phyloP scores from a whole-genome alignment of 2,329 filamentous ascomycete genomes.

The Alternaria infectoria region DNA sequence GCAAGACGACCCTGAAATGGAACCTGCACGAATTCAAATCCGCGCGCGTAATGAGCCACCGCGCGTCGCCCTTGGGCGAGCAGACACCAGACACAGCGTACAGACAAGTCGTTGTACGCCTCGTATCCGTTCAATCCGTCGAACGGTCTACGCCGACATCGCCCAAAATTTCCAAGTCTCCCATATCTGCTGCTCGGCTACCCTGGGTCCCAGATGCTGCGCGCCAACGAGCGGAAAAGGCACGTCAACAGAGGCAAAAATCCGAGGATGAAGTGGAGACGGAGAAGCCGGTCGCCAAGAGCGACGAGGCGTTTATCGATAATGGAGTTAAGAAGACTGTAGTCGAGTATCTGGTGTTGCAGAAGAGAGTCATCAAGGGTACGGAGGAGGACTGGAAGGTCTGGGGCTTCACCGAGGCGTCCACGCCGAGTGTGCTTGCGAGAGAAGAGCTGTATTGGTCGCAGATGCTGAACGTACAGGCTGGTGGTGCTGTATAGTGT shows the following conservation, averaged over 20 bases:
- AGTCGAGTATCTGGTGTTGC: conserved; percentile 70
- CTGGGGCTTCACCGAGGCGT: conserved; percentile 68
- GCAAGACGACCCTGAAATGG: conserved; percentile 54
- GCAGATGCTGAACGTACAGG: conserved; percentile 25
- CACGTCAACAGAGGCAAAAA: conserved; percentile 1
- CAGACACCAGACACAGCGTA: conserved; percentile 29
- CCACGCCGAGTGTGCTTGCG: conserved; percentile 37
- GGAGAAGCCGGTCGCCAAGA: background rate
- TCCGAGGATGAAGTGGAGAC: background rate
- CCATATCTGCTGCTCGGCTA: background rate
- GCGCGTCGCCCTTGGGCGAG: conserved; percentile 55
- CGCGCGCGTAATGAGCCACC: conserved; percentile 63
- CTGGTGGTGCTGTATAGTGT: conserved; percentile 7
- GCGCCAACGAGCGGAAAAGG: conserved; percentile 8
- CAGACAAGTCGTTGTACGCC: conserved; percentile 35
- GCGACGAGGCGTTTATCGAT: background rate
- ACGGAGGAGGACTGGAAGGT: conserved; percentile 64
- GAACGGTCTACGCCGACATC: background rate
- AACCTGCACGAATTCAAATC: conserved; percentile 27
- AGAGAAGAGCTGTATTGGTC: conserved; percentile 32
- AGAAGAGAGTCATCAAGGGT: conserved; percentile 56
- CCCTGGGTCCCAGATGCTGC: conserved; percentile 13
- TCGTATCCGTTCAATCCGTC: conserved; percentile 31
- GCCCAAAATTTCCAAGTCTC: background rate
- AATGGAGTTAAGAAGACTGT: conserved; percentile 41